Evolutionary conservation across 345 rosid species (phyloP).

Genomic region (Syzygium jambos): DNA sequence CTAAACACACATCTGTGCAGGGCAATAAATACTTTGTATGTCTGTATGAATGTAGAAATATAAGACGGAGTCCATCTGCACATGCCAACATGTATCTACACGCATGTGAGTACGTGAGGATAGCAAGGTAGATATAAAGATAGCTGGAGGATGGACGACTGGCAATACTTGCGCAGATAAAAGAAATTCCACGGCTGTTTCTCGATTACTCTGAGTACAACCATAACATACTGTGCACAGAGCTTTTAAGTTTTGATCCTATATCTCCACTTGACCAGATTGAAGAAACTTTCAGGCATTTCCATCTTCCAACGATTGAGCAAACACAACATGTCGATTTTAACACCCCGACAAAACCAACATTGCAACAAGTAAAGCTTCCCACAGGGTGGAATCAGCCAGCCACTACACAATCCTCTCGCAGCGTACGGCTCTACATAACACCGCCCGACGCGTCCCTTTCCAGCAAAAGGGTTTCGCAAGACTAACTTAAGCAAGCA

Average conservation of each 20-base stretch:
- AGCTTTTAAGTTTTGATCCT: neutral
- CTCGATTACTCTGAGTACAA: neutral
- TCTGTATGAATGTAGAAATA: neutral
- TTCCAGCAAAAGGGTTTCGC: neutral
- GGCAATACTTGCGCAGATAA: neutral
- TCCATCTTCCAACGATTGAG: neutral
- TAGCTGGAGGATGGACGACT: neutral
- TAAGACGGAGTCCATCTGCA: neutral
- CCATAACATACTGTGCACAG: neutral
- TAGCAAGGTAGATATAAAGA: neutral
- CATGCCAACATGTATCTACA: neutral
- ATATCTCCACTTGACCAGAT: neutral
- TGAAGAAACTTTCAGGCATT: neutral
- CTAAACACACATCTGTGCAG: neutral
- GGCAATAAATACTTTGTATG: neutral
- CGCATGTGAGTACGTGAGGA: neutral
- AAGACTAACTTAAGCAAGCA: neutral
- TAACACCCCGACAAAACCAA: neutral
- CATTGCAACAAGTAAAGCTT: neutral
- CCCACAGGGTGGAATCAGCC: neutral
- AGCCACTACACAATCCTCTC: neutral
- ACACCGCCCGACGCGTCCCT: neutral
- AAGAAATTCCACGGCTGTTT: neutral
- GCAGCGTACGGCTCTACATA: neutral
- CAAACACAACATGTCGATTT: neutral